Percentiles rank a stretch among this genome's conserved stretches.
phyloP scores from a whole-genome alignment of 139 green algal genomes.

The Chlorella sp. region DNA sequence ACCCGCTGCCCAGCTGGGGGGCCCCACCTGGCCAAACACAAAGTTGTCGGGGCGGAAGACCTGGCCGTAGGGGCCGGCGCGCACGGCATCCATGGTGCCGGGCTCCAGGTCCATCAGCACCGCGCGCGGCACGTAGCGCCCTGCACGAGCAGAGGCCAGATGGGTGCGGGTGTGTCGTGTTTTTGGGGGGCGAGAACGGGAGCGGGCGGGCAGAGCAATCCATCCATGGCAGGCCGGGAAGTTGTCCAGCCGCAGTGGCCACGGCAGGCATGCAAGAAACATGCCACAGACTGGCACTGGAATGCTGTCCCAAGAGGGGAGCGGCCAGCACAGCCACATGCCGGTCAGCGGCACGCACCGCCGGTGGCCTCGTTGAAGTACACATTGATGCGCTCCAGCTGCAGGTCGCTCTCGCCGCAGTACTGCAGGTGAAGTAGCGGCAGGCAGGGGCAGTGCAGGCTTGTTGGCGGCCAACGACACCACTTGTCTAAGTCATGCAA shows the following conservation, averaged over 20 bases:
- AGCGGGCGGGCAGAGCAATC: too few species aligned
- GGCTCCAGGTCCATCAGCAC: conserved; percentile 99
- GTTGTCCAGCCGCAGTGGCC: too few species aligned
- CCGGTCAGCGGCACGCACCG: conserved; percentile 29
- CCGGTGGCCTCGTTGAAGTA: conserved; percentile 99
- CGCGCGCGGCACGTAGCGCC: conserved; percentile 95
- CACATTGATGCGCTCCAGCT: conserved; percentile 99
- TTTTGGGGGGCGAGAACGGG: too few species aligned
- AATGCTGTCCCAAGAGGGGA: too few species aligned
- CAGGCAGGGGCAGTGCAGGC: not conserved
- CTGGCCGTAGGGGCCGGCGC: conserved; percentile 96
- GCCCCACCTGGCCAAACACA: conserved; percentile 89
- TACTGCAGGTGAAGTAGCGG: conserved; percentile 29
- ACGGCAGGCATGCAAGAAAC: too few species aligned
- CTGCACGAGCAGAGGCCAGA: conserved; percentile 48
- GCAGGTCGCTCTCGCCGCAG: conserved; percentile 93
- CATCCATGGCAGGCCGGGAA: too few species aligned
- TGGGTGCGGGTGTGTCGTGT: not conserved
- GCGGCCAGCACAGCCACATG: conserved; percentile 48
- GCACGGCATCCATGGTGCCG: conserved; percentile 96
- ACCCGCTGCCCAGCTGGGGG: too few species aligned
- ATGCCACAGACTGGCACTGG: too few species aligned
- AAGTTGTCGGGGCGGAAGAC: conserved; percentile 98
- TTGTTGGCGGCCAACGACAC: too few species aligned
- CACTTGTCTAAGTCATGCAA: too few species aligned